A percentile compares a stretch with the other conserved stretches of the same genome.
phyloP scores from a whole-genome alignment of 768 basidiomycete genomes.

The Dacryopinax spathularia region DNA sequence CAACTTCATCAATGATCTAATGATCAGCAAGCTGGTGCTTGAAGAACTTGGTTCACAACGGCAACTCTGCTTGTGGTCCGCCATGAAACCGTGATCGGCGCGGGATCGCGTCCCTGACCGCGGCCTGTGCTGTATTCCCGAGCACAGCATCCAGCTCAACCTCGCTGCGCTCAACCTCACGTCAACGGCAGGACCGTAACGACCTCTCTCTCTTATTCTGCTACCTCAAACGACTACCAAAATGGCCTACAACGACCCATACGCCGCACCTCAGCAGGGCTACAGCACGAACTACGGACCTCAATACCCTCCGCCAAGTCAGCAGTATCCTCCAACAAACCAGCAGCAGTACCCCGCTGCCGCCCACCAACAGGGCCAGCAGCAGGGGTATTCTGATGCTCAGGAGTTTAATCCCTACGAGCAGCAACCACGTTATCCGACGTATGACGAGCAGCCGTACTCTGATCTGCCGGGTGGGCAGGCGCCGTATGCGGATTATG shows the following conservation, averaged over 20 bases:
- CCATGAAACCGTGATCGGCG: no score
- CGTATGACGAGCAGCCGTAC: neutral
- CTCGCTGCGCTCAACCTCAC: neutral
- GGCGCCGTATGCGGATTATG: neutral
- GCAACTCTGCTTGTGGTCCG: no score
- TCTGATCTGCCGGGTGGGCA: neutral
- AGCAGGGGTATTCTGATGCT: neutral
- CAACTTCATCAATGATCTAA: no score
- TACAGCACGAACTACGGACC: neutral
- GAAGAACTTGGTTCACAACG: no score
- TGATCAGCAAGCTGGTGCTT: no score
- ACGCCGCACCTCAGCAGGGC: neutral
- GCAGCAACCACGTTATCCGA: neutral
- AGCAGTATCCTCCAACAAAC: neutral
- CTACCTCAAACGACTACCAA: neutral
- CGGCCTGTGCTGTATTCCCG: slow-evolving; percentile 4
- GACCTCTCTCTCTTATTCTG: neutral
- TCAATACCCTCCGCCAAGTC: no score
- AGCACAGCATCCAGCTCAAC: neutral
- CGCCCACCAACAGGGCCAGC: neutral
- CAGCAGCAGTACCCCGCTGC: neutral
- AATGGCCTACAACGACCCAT: neutral
- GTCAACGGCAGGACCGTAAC: no score
- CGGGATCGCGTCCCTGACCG: no score
- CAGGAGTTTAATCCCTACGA: slow-evolving; percentile 1